Evolutionary conservation across 2,329 filamentous ascomycete species (phyloP), one percentile per base, ranked within the genome.

Genomic region (Acephala macrosclerotiorum): DNA sequence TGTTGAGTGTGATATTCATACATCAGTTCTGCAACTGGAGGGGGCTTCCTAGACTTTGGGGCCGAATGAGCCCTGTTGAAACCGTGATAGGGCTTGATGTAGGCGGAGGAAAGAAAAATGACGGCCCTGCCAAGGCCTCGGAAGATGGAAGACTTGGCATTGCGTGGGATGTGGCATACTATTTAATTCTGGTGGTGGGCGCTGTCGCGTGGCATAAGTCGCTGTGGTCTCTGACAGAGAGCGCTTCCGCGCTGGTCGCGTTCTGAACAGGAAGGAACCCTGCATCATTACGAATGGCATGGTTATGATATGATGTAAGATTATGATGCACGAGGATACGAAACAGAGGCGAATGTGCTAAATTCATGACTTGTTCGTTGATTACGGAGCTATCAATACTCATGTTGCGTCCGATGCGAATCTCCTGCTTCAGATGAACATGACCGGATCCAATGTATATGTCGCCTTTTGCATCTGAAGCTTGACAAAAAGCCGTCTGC

Each of bases 11-110:
- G 36, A 89, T 95, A 61, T 75, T 89, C 22, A 90, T 92, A 5
- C 96, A 99, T 75, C 85, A 88, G 11, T 96, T 98, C 76, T 99
- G 96, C 81, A 99, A 99, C 76, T 91, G 87, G 81, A 92, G 94
- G 85, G 96, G 96, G 8, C 81, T 98, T 58, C 96, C 96, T 25
- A 86, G 94, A 7, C 80, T 98, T 65, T 97, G 92, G 89, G 95
- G 96, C 0, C 82, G 86, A 9, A 87, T 97, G 3, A 86, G 81
- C 18, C 68, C 58, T n/a, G 73, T 64, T 38, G 72, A 71, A 47
- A 70, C 59, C 25, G 68, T 71, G 35, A 72, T 71, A 14, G 51
- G 66, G 47, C 63, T 70, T 51, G 63, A 74, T 72, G 69, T 71
- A 65, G 69, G 72, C 62, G 70, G 73, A 14, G 71, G 77, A 47